Percentiles rank a stretch among this genome's conserved stretches.
phyloP scores from a whole-genome alignment of 495 filamentous ascomycete genomes.

The Talaromyces wortmannii region DNA sequence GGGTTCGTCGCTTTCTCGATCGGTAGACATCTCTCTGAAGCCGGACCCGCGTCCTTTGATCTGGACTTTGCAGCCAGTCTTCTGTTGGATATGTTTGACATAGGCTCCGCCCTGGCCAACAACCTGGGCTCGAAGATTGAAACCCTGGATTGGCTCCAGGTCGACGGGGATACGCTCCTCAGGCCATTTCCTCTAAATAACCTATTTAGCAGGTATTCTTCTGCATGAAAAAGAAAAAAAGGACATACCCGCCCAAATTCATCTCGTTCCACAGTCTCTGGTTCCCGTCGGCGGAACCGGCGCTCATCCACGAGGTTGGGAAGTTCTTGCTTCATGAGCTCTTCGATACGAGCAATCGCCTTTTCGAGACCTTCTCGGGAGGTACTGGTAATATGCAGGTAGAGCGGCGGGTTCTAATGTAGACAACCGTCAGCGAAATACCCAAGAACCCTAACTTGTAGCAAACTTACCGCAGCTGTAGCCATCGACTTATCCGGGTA shows the following conservation, averaged over 20 bases:
- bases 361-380: constrained; percentile 86
- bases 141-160: constrained; percentile 88
- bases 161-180: constrained; percentile 88
- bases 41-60: constrained; percentile 98
- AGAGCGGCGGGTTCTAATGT: constrained; percentile 85
- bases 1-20: constrained; percentile 82
- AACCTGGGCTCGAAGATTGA: constrained; percentile 92
- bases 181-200: constrained; percentile 88
- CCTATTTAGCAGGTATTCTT: constrained; percentile 1
- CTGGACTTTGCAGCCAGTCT: constrained; percentile 90
- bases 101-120: constrained; percentile 90
- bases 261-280: constrained; percentile 88
- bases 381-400: constrained; percentile 91
- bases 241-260: constrained; percentile 79
- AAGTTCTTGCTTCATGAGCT: constrained; percentile 93
- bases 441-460: not conserved
- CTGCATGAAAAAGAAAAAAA: not conserved
- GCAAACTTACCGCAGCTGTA: constrained; percentile 69
- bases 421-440: not conserved
- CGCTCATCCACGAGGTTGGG: constrained; percentile 94
- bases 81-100: constrained; percentile 95
- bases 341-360: constrained; percentile 78
- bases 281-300: constrained; percentile 73
- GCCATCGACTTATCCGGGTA: constrained; percentile 98
- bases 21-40: constrained; percentile 79